Evolutionary conservation across 1,284 basidiomycete genomes (phyloP).

Genomic region (Ceratobasidium sp.): DNA sequence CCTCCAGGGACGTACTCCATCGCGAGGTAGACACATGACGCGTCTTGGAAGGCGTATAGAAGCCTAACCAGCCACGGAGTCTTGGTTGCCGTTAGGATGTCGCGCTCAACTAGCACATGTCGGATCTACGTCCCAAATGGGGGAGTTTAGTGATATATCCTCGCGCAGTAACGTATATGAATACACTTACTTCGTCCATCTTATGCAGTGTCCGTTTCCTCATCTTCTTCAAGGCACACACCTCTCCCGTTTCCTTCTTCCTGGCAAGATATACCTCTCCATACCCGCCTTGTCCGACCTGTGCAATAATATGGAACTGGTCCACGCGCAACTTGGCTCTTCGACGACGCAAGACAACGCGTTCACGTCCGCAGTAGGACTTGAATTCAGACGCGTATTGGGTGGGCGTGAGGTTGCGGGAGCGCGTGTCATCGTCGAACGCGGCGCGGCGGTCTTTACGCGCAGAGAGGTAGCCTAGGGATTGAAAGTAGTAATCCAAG

Average conservation of each 20-base stretch:
- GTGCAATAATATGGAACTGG: slow-evolving; percentile 93
- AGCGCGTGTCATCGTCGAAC: slow-evolving; percentile 84
- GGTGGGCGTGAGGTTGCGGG: slow-evolving; percentile 65
- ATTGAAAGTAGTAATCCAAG: slow-evolving; percentile 94
- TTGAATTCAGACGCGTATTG: slow-evolving; percentile 85
- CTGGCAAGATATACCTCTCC: slow-evolving; percentile 94
- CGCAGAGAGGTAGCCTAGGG: slow-evolving; percentile 84
- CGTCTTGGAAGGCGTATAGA: slow-evolving; percentile 94
- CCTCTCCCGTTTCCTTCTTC: slow-evolving; percentile 90
- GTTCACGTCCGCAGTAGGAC: slow-evolving; percentile 91
- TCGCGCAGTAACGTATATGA: not conserved
- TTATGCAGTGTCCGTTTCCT: slow-evolving; percentile 90
- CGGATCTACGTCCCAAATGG: slow-evolving; percentile 67
- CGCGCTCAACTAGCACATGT: slow-evolving; percentile 95
- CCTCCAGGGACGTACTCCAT: slow-evolving; percentile 99
- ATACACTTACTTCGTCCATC: slow-evolving; percentile 86
- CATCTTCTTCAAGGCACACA: slow-evolving; percentile 97
- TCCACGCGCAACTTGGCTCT: slow-evolving; percentile 88
- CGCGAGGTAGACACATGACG: slow-evolving; percentile 88
- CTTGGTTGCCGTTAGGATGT: slow-evolving; percentile 94
- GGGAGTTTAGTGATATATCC: slow-evolving; percentile 42
- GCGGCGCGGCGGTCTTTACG: slow-evolving; percentile 82
- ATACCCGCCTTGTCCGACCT: slow-evolving; percentile 96
- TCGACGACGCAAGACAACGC: slow-evolving; percentile 87
- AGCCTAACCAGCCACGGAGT: slow-evolving; percentile 94